Base-by-base conservation (phyloP, 345 rosid genomes). In the Cochlearia excelsa region DNA sequence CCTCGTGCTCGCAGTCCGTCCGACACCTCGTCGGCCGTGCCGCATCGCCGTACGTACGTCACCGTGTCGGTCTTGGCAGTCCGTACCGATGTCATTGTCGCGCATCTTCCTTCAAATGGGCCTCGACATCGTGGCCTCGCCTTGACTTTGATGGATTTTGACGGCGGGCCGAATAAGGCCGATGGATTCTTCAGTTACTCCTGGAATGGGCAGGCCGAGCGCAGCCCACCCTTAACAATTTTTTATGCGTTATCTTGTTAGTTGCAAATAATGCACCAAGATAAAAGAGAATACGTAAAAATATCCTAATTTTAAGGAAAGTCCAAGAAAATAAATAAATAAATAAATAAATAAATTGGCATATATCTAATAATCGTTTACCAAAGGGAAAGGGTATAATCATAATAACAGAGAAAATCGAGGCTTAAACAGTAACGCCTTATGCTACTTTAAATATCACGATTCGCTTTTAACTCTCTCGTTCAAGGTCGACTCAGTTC, bases 401-500 rank as follows among this genome's bases (percentile, higher is more conserved):
- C 30, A 69, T 63, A 69, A 61, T 55, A 41, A 62, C 0, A 43
- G 31, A 11, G 50, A 53, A 48, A 1, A 69, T n/a, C 1, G 0
- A 56, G 74, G 9, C 53, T 62, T 69, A 23, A 7, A 3, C 5
- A 51, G 45, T 51, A 64, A 71, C 51, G 65, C 61, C 10, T 64
- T 7, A 16, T 6, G 30, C 65, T 64, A 57, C 51, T 57, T 71
- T 65, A 51, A 71, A 64, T 46, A 69, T 49, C 40, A 9, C 66
- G 44, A 65, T 59, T 65, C 60, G 55, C 75, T 33, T 57, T 41
- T 65, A 55, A 65, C 75, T 46, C 67, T 45, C 67, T 54, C 66
- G 66, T 57, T 64, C 61, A 71, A 64, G 28, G 45, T 52, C 70
- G 66, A 71, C 70, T 71, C 75, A 71, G 57, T 59, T 52, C 52